A percentile compares a stretch with the other conserved stretches of the same genome.
phyloP scores from a whole-genome alignment of 352 stramenopile genomes.

The Phytophthora brassicae region DNA sequence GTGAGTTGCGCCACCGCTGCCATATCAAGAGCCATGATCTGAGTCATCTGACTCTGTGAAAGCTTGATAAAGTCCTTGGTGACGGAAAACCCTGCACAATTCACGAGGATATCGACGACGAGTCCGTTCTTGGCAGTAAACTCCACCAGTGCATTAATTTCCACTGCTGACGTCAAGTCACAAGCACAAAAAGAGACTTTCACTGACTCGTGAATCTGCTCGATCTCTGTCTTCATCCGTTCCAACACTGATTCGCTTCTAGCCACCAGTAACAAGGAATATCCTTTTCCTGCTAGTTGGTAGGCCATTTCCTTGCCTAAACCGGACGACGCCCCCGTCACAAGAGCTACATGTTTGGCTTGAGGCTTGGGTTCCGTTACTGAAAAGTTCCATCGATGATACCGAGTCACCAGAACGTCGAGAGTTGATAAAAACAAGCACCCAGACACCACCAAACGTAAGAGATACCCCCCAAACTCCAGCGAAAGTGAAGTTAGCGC shows the following conservation, averaged over 20 bases:
- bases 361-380: slow-evolving; percentile 25
- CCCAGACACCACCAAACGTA: slow-evolving; percentile 31
- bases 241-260: slow-evolving; percentile 49
- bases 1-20: slow-evolving; percentile 51
- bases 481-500: slow-evolving; percentile 26
- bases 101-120: slow-evolving; percentile 74
- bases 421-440: slow-evolving; percentile 41
- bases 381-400: slow-evolving; percentile 53
- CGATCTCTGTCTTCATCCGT: slow-evolving; percentile 55
- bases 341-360: slow-evolving; percentile 34
- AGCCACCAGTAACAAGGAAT: slow-evolving; percentile 62
- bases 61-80: slow-evolving; percentile 41
- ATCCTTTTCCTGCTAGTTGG: slow-evolving; percentile 58
- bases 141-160: slow-evolving; percentile 38
- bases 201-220: slow-evolving; percentile 39
- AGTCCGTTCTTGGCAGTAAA: slow-evolving; percentile 49
- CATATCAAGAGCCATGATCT: slow-evolving; percentile 67
- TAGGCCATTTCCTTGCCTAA: slow-evolving; percentile 72
- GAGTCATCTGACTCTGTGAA: slow-evolving; percentile 33
- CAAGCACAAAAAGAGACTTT: slow-evolving; percentile 43
- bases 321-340: slow-evolving; percentile 71
- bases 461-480: slow-evolving; percentile 14
- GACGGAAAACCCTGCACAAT: slow-evolving; percentile 60
- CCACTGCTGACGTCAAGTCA: slow-evolving; percentile 44
- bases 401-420: slow-evolving; percentile 46